Evolutionary conservation across 768 basidiomycete genomes (phyloP).

Genomic region (Boletus speciosus): DNA sequence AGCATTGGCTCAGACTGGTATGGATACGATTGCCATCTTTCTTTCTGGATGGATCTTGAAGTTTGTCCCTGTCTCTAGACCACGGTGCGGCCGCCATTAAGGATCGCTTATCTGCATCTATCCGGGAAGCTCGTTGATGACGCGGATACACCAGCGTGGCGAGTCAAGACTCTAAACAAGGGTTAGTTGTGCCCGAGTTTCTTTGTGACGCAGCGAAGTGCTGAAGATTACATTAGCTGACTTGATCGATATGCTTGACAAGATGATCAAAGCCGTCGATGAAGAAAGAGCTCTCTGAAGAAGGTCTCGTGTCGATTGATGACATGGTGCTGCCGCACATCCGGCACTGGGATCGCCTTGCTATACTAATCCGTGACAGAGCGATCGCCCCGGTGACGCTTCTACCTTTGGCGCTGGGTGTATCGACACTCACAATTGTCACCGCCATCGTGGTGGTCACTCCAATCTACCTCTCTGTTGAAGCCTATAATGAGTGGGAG

Average conservation of each 20-base stretch:
- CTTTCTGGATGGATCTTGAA: neutral
- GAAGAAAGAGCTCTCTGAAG: no score
- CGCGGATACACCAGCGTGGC: neutral
- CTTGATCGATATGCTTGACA: neutral
- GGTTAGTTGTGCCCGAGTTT: neutral
- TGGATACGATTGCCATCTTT: neutral
- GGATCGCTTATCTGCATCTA: neutral
- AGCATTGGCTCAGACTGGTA: neutral
- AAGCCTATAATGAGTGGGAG: neutral
- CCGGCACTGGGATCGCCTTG: no score
- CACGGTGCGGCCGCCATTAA: neutral
- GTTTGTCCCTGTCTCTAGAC: neutral
- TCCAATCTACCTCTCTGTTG: neutral
- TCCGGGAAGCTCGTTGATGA: neutral
- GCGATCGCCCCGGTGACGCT: no score
- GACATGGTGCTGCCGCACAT: no score
- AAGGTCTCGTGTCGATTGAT: no score
- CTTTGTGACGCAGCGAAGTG: neutral
- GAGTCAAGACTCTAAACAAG: neutral
- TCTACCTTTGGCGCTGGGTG: no score
- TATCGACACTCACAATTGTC: no score
- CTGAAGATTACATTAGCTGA: neutral
- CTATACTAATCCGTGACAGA: no score
- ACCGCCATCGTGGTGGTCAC: neutral
- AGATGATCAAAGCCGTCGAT: neutral